Conservation (phyloP, 768 basidiomycete genomes). For the Lactifluus subvellereus region DNA sequence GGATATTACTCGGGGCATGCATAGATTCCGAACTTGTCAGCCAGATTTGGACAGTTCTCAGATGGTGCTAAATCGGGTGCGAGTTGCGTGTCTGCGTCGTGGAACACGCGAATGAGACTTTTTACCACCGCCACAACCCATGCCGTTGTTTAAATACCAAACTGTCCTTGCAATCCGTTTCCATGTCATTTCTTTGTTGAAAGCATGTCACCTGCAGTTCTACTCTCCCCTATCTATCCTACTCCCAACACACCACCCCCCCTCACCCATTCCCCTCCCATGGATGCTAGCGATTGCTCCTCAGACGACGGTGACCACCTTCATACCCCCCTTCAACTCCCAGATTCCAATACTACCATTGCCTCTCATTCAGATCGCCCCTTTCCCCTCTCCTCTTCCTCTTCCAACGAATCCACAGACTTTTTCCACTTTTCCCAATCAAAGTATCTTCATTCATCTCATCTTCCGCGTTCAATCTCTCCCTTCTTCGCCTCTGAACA, state of each 20-base stretch:
- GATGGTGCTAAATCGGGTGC: slow-evolving; percentile 2
- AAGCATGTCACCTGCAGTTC: not conserved
- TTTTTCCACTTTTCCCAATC: slow-evolving; percentile 11
- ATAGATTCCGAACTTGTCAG: not conserved
- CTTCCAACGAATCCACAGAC: slow-evolving; percentile 14
- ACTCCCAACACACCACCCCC: slow-evolving; percentile 11
- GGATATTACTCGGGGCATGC: not conserved
- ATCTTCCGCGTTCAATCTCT: slow-evolving; percentile 19
- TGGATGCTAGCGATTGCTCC: slow-evolving; percentile 23
- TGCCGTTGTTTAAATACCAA: slow-evolving; percentile 16
- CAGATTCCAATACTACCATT: slow-evolving; percentile 14
- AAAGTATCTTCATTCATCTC: slow-evolving; percentile 23
- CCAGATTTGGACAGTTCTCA: not conserved
- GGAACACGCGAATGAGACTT: not conserved
- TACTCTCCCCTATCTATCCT: slow-evolving; percentile 18
- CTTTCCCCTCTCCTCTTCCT: slow-evolving; percentile 9
- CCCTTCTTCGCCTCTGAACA: slow-evolving; percentile 17
- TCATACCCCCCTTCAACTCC: slow-evolving; percentile 22
- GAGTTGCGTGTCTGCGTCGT: not conserved
- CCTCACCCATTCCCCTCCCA: slow-evolving; percentile 18
- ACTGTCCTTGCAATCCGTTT: not conserved
- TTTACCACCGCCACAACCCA: not conserved
- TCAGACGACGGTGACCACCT: slow-evolving; percentile 24
- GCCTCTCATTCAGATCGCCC: slow-evolving; percentile 6
- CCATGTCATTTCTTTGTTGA: not conserved